Conservation (phyloP, 352 stramenopile species). For the Phytopythium chamaehyphon region DNA sequence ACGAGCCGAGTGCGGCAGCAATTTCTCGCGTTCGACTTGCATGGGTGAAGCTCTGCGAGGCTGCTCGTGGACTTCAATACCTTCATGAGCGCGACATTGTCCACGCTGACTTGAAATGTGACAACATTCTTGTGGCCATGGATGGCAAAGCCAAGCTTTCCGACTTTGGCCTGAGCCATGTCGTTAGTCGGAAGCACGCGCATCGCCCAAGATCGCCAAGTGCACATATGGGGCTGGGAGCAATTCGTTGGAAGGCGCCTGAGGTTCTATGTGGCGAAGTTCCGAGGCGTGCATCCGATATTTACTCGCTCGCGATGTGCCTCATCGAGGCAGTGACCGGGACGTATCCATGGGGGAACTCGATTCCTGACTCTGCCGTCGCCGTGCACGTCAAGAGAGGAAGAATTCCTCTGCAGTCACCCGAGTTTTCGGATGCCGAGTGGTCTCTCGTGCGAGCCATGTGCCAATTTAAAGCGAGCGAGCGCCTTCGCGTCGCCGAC, state of each 20-base stretch:
- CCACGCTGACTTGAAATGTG: conserved; percentile 25
- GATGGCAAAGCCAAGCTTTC: conserved; percentile 16
- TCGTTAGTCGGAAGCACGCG: conserved; percentile 1
- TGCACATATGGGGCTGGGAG: not conserved
- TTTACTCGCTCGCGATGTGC: conserved; percentile 37
- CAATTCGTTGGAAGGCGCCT: conserved; percentile 22
- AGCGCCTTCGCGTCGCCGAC: conserved; percentile 20
- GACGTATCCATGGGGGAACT: conserved; percentile 17
- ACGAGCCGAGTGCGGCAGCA: too few relatives aligned
- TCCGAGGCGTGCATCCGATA: conserved; percentile 19
- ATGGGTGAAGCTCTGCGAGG: conserved; percentile 20
- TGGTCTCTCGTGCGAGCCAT: conserved; percentile 23
- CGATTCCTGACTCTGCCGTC: conserved; percentile 8
- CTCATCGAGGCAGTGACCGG: conserved; percentile 30
- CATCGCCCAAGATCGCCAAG: not conserved
- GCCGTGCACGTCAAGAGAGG: conserved; percentile 12
- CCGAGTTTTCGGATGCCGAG: conserved; percentile 16
- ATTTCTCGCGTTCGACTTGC: not conserved
- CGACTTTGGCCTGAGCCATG: conserved; percentile 19
- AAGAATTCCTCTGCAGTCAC: conserved; percentile 8
- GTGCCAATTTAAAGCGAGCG: conserved; percentile 14
- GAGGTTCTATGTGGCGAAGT: conserved; percentile 8
- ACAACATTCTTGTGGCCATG: conserved; percentile 18
- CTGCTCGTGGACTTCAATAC: conserved; percentile 15
- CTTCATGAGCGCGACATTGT: conserved; percentile 14